Base-by-base conservation (phyloP, 805 yeast genomes). In the Clavispora fructus region DNA sequence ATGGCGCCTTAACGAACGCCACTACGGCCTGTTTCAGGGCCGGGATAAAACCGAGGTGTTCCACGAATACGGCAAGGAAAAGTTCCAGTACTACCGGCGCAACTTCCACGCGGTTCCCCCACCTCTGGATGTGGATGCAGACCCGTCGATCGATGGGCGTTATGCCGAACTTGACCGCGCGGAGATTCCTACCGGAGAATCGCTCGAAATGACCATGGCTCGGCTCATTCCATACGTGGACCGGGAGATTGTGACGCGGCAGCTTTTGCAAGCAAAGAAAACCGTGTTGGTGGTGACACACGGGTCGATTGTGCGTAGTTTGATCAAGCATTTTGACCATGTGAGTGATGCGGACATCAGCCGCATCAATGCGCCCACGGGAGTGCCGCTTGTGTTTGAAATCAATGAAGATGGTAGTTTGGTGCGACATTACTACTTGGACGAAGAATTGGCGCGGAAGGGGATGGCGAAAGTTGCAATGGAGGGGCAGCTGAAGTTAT, bases 1-100 rank as follows among this genome's bases (percentile, higher is more conserved):
- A 16, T 71, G 77, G 77, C 62, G 69, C 42, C 59, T 71, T 43
- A 71, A 71, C 49, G 77, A 71, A 49, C 58, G 77, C 25, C 77
- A 71, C 54, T 71, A 71, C 48, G 77, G 77, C 2, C 55, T 58
- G 27, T 70, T 64, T 44, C 77, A 71, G 51, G 77, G 77, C 14
- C 53, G 59, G 11, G 65, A 68, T 50, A 69, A 72, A 49, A 60
- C 60, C 50, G 63, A 64, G 33, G 67, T 71, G 8, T 70, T 57
- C 49, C 50, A 59, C 40, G 61, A 65, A 49, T 54, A 67, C 35
- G 73, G 73, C 11, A 55, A 62, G 40, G 66, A 69, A n/a, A 59
- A 64, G 49, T 71, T 59, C 53, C 68, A 67, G 41, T 69, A 61
- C 48, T 64, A 68, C 25, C 55, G 77, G 37, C 61, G 77, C 42